A percentile compares a stretch with the other conserved stretches of the same genome.
phyloP scores from a whole-genome alignment of 2,329 filamentous ascomycete genomes.

The Penicillium sclerotiorum region DNA sequence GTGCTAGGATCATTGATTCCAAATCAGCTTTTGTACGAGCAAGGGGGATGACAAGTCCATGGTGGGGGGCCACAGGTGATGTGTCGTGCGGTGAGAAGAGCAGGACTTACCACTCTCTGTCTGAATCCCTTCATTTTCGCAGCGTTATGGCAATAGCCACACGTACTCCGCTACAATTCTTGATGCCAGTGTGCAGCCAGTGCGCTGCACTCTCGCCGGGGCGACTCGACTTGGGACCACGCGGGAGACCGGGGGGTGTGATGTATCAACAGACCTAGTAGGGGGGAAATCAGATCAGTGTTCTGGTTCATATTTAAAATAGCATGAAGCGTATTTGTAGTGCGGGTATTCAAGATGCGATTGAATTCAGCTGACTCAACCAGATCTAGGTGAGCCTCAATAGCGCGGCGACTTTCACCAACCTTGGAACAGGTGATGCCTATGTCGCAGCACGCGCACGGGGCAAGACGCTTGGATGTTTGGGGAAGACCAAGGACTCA shows the following conservation, averaged over 20 bases:
- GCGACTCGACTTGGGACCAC: conserved; percentile 27
- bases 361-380: not conserved
- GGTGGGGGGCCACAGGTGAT: conserved; percentile 26
- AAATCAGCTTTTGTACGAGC: conserved; percentile 13
- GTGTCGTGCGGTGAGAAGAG: conserved; percentile 27
- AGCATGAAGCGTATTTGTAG: not conserved
- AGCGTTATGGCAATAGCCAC: conserved; percentile 33
- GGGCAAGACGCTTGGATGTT: conserved; percentile 20
- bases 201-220: conserved; percentile 39
- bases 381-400: conserved; percentile 10
- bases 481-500: conserved; percentile 9
- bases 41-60: conserved; percentile 6
- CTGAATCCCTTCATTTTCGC: conserved; percentile 93
- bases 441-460: conserved; percentile 28
- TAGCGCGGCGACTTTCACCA: conserved; percentile 12
- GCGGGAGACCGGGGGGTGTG: conserved; percentile 27
- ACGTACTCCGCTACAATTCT: conserved; percentile 37
- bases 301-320: conserved; percentile 20
- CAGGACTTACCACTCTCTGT: conserved; percentile 84
- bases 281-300: conserved; percentile 33
- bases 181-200: conserved; percentile 39
- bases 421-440: conserved; percentile 17
- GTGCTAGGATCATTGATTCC: conserved; percentile 48
- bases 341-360: not conserved
- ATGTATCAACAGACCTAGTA: conserved; percentile 31